Base-by-base conservation (phyloP, 257 asterid species). In the Solanum commersonii region DNA sequence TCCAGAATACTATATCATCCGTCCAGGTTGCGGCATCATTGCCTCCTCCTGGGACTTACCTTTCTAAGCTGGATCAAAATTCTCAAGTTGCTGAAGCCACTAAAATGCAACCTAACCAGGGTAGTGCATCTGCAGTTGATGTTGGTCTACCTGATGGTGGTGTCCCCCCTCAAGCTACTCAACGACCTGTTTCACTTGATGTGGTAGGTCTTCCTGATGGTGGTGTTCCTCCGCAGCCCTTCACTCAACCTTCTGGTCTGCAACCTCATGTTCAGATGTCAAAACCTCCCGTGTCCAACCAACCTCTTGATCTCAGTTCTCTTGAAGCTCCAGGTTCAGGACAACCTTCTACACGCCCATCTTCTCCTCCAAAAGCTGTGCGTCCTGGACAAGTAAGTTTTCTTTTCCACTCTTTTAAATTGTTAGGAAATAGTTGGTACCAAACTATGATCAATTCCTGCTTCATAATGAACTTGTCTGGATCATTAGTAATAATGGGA, bases 291-390 rank as follows among this genome's bases (percentile, higher is more conserved):
- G 89, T 88, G 81, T 90, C 96, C 74, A 89, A 89, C 84, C 99
- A 94, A 92, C 98, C 98, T 87, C 94, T 97, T 88, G 99, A 97
- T 91, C 99, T 97, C 92, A 96, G 99, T 91, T 92, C 99, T 87
- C 98, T 97, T 89, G 99, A 96, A 93, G 93, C 88, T 92, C 93
- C 97, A 29, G 98, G 98, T 74, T 91, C 98, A 76, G 94, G 93
- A 85, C 92, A 90, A 89, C 87, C 92, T 84, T 88, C 93, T 87
- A 93, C 94, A 60, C 96, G 90, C 38, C 89, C 99, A 15, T 91
- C 92, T 93, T 94, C 99, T 92, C 95, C 97, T 87, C 98, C 99
- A 74, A 96, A 89, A 92, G 92, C 99, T 88, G 98, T 96, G 87
- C 99, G 99, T 72, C 99, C 99, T 87, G 99, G 99, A 56, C 99